A percentile compares a stretch with the other conserved stretches of the same genome.
phyloP scores from a whole-genome alignment of 176 grass and related monocot species.

The Hordeum vulgare region MorexV3_pseudomolecules_assembly NC_058523.1:119103411-119103910 shows the following conservation, averaged over 20 bases:
- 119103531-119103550: background rate
- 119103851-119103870: conserved; percentile 91
- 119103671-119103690: background rate
- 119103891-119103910: conserved; percentile 89
- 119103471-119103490: background rate
- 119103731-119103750: background rate
- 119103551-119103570: background rate
- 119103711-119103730: background rate
- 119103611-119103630: background rate
- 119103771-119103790: background rate
- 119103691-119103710: background rate
- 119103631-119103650: background rate
- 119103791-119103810: background rate
- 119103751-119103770: background rate
- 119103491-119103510: background rate
- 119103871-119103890: conserved; percentile 87
- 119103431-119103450: background rate
- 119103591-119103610: background rate
- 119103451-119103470: background rate
- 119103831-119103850: conserved; percentile 74
- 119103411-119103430: background rate
- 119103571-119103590: background rate
- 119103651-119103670: background rate
- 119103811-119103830: conserved; percentile 66
- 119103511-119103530: background rate